Percentiles rank a stretch among this genome's conserved stretches.
Evolutionary conservation across 2,329 filamentous ascomycete species (phyloP).

Genomic region (Pyrenochaeta sp.): DNA sequence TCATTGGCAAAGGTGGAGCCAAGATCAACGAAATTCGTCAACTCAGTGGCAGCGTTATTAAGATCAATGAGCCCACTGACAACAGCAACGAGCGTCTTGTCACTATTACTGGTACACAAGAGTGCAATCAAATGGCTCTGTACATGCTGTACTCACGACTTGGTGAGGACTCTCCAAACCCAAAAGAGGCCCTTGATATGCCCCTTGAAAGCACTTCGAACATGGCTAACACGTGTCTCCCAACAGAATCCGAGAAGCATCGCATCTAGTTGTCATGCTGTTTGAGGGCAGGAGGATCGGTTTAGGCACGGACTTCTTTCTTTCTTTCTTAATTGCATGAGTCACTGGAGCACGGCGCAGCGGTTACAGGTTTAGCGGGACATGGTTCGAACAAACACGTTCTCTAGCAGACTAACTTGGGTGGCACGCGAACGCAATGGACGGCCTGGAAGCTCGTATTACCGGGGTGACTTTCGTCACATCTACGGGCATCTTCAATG

Average conservation of each 20-base stretch:
- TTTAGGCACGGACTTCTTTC: neutral
- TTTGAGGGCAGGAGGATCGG: conserved; percentile 6
- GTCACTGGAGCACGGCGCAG: conserved; percentile 15
- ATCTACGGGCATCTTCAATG: no score
- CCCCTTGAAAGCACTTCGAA: conserved; percentile 4
- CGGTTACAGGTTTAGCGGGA: conserved; percentile 7
- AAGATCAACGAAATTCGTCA: conserved; percentile 99
- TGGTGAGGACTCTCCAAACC: conserved; percentile 66
- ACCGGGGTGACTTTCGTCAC: conserved; percentile 1
- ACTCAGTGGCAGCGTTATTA: conserved; percentile 96
- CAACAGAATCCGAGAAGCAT: conserved; percentile 77
- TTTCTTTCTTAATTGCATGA: conserved; percentile 12
- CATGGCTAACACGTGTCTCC: no score
- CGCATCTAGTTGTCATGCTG: conserved; percentile 60
- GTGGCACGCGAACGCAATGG: no score
- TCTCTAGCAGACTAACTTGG: no score
- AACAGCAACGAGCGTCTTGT: conserved; percentile 98
- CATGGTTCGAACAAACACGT: no score
- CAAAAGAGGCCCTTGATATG: no score
- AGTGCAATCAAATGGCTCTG: conserved; percentile 99
- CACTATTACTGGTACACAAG: conserved; percentile 95
- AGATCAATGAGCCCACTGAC: conserved; percentile 99
- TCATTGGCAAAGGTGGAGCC: conserved; percentile 96
- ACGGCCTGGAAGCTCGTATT: no score
- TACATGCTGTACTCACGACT: conserved; percentile 99